phyloP scores from a whole-genome alignment of 768 basidiomycete genomes.

The Tricholoma terreum region DNA sequence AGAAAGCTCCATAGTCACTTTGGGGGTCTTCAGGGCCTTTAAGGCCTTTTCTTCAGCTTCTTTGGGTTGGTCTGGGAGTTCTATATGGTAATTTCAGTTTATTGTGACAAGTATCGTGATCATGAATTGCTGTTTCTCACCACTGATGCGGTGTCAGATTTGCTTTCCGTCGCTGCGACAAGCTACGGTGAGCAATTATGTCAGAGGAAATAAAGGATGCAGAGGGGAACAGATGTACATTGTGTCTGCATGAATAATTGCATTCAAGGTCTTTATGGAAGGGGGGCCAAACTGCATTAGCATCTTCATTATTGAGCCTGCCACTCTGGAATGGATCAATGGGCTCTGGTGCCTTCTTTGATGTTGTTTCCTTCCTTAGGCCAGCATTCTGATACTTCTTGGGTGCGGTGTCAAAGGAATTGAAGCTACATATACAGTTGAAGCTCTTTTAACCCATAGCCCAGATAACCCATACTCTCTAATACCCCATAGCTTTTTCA shows the following conservation, averaged over 20 bases:
- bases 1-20: not conserved
- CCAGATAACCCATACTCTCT: too few species aligned
- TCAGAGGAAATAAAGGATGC: too few species aligned
- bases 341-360: conserved; percentile 2
- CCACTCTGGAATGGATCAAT: conserved; percentile 9
- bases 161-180: too few species aligned
- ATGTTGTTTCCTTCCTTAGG: not conserved
- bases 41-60: not conserved
- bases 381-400: conserved; percentile 4
- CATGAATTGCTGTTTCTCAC: not conserved
- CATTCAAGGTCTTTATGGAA: too few species aligned
- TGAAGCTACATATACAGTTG: too few species aligned
- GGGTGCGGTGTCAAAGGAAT: not conserved
- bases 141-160: not conserved
- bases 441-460: too few species aligned
- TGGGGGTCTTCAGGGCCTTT: not conserved
- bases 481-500: too few species aligned
- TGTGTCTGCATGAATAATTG: too few species aligned
- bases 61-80: not conserved
- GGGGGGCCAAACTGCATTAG: conserved; percentile 6
- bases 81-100: not conserved
- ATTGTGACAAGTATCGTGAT: not conserved
- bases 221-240: too few species aligned
- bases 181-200: too few species aligned
- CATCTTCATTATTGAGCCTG: conserved; percentile 17